Evolutionary conservation across 108 stramenopile species (phyloP).

Genomic region (Pelagomonas calceolata): DNA sequence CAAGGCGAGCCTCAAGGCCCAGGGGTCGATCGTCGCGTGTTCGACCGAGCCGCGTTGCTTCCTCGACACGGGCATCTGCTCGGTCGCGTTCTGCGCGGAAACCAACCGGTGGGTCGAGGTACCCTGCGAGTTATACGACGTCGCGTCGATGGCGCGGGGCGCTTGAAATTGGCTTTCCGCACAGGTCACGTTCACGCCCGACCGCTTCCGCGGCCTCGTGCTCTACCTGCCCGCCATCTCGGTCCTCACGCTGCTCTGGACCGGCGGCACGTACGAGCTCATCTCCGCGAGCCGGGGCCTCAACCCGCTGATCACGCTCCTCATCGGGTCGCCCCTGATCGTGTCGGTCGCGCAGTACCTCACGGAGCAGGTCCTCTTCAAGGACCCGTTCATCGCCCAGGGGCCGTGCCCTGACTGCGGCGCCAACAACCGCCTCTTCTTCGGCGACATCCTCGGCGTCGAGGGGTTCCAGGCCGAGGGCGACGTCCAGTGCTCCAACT

Average conservation of each 20-base stretch:
- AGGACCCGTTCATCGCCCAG: constrained; percentile 58
- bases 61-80: constrained; percentile 76
- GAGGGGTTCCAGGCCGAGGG: constrained; percentile 68
- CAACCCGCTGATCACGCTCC: constrained; percentile 63
- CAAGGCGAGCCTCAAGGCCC: constrained; percentile 64
- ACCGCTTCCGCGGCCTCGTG: constrained; percentile 69
- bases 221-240: constrained; percentile 72
- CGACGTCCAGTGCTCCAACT: constrained; percentile 64
- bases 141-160: too few species aligned
- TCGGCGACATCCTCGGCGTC: constrained; percentile 80
- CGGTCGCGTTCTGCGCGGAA: too few species aligned
- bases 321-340: constrained; percentile 62
- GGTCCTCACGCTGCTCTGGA: constrained; percentile 48
- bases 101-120: too few species aligned
- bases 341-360: constrained; percentile 43
- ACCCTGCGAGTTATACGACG: constrained; percentile 4
- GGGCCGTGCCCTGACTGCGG: constrained; percentile 89
- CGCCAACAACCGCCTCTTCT: constrained; percentile 68
- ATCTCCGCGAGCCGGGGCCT: constrained; percentile 41
- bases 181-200: constrained; percentile 66
- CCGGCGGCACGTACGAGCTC: constrained; percentile 60
- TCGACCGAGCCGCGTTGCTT: background rate
- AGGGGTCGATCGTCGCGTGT: constrained; percentile 57
- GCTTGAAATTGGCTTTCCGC: too few species aligned
- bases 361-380: constrained; percentile 62